Evolutionary conservation across 495 filamentous ascomycete species (phyloP).

Genomic region (Cercophora newfieldiana): DNA sequence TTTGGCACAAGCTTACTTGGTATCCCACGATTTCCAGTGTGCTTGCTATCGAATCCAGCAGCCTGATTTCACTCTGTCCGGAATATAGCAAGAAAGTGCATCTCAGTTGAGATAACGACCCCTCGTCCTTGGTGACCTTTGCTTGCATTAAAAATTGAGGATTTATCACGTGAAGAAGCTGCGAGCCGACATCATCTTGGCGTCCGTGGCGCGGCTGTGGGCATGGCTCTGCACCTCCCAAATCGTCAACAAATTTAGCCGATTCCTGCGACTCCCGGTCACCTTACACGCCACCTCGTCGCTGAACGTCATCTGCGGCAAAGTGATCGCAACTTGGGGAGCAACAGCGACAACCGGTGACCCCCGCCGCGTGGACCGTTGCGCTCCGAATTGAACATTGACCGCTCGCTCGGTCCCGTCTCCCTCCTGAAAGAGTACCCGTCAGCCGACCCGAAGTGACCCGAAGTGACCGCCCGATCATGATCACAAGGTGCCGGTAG

Average conservation of each 20-base stretch:
- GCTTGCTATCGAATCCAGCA: not conserved
- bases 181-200: not conserved
- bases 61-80: not conserved
- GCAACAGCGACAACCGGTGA: not conserved
- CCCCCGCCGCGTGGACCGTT: not conserved
- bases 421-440: too few species aligned
- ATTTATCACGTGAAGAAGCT: constrained; percentile 3
- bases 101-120: not conserved
- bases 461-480: constrained; percentile 10
- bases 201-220: not conserved
- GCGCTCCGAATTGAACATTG: not conserved
- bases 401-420: not conserved
- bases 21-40: too few species aligned
- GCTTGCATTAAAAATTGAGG: not conserved
- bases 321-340: not conserved
- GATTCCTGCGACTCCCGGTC: not conserved
- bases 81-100: not conserved
- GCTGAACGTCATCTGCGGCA: not conserved
- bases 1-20: not conserved
- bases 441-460: not conserved
- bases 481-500: constrained; percentile 14
- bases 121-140: not conserved
- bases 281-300: not conserved
- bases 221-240: not conserved
- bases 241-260: constrained; percentile 11